These are phyloP conservation scores for Chlamydomonas sphaeroides DNA, from an alignment of 139 green algal species.

Conservation along the genomic window DNA sequence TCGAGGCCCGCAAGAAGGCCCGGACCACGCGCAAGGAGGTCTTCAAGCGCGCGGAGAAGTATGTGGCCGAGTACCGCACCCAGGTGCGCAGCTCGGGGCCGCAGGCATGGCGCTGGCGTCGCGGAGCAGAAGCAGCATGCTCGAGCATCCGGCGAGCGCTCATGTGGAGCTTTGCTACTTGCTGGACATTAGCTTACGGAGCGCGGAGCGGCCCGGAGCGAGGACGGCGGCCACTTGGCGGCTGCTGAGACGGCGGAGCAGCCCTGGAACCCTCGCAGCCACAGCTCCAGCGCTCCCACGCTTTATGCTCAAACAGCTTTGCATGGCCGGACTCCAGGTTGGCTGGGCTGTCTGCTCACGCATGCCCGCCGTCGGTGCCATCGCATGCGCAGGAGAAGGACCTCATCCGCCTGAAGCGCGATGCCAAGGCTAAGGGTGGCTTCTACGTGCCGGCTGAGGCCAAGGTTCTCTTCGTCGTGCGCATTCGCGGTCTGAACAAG, in stretches of 20 bases:
- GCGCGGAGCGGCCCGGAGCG: background rate
- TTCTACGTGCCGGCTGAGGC: constrained; percentile 97
- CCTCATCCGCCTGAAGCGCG: constrained; percentile 89
- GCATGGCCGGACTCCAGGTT: no score
- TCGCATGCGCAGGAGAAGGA: constrained; percentile 87
- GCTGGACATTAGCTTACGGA: constrained; percentile 14
- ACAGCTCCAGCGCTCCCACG: no score
- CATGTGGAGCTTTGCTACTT: background rate
- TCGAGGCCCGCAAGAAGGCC: constrained; percentile 76
- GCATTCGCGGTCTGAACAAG: constrained; percentile 97
- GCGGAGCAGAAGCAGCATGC: background rate
- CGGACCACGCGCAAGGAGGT: constrained; percentile 79
- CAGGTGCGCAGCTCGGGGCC: constrained; percentile 68
- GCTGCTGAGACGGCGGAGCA: constrained; percentile 5
- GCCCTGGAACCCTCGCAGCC: no score
- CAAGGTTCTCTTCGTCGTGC: constrained; percentile 96
- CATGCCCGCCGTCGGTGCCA: background rate
- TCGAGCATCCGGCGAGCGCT: no score
- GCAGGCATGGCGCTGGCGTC: background rate
- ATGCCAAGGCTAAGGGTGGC: constrained; percentile 87
- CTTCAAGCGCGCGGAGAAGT: constrained; percentile 98
- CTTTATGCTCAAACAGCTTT: no score
- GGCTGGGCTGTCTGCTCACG: background rate
- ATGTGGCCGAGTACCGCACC: constrained; percentile 97
- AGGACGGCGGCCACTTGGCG: constrained; percentile 31